phyloP scores from a whole-genome alignment of 2,329 filamentous ascomycete species.

The Sclerotinia glacialis region DNA sequence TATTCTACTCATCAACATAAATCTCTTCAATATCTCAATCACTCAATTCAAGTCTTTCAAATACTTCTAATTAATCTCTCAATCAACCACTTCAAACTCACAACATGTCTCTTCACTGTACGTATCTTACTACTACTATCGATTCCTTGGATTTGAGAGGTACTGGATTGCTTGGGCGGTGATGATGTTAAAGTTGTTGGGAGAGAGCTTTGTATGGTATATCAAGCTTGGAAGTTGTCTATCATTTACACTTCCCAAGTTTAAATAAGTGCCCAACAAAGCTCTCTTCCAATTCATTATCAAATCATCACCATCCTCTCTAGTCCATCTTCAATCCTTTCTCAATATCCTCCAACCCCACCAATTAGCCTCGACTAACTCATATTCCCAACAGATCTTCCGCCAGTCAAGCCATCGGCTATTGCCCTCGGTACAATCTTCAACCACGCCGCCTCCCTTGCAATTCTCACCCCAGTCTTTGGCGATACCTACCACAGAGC shows the following conservation, averaged over 20 bases:
- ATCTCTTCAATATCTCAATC: not conserved
- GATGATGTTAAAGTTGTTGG: not conserved
- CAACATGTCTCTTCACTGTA: slow-evolving; percentile 38
- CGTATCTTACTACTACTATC: slow-evolving; percentile 17
- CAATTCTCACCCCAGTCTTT: slow-evolving; percentile 84
- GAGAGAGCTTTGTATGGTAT: slow-evolving; percentile 1
- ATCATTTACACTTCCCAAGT: not conserved
- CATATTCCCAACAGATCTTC: slow-evolving; percentile 48
- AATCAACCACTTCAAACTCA: slow-evolving; percentile 22
- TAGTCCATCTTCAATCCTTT: not conserved
- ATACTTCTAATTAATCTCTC: slow-evolving; percentile 16
- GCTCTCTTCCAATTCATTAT: not conserved
- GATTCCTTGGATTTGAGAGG: not conserved
- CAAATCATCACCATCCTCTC: slow-evolving; percentile 12
- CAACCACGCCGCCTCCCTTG: slow-evolving; percentile 88
- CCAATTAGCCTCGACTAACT: slow-evolving; percentile 11
- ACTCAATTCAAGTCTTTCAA: slow-evolving; percentile 22
- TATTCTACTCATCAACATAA: not conserved
- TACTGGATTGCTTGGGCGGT: not conserved
- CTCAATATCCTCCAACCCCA: too few relatives aligned
- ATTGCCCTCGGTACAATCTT: slow-evolving; percentile 95
- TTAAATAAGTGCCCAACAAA: too few relatives aligned
- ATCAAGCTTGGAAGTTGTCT: not conserved
- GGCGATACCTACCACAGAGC: slow-evolving; percentile 93
- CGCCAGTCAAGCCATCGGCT: slow-evolving; percentile 93